Evolutionary conservation across 768 basidiomycete genomes (phyloP).

Genomic region (Termitomyces sp.): DNA sequence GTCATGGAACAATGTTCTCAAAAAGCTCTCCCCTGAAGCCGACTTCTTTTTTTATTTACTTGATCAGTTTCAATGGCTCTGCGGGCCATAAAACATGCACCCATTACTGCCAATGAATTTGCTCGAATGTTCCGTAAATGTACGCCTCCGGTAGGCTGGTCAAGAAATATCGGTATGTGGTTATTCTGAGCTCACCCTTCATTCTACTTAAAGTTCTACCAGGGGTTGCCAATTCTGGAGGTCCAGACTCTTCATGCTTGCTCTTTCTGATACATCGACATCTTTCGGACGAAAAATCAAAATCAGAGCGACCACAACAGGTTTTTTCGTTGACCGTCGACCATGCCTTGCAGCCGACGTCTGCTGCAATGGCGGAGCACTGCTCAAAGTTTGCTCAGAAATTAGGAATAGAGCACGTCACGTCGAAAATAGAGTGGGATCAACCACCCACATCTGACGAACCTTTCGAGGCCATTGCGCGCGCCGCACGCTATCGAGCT

Average conservation of each 20-base stretch:
- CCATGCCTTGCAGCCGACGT: constrained; percentile 61
- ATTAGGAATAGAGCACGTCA: constrained; percentile 42
- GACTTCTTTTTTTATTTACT: neutral
- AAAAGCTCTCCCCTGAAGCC: neutral
- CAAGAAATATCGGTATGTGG: constrained; percentile 35
- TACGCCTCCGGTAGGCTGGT: constrained; percentile 46
- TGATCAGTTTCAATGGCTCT: constrained; percentile 3
- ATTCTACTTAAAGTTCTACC: neutral
- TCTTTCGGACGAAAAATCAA: constrained; percentile 19
- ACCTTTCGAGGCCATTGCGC: constrained; percentile 50
- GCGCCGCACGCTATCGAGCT: constrained; percentile 50
- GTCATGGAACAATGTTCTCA: constrained; percentile 8
- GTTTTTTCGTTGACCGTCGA: constrained; percentile 60
- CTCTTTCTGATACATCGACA: constrained; percentile 57
- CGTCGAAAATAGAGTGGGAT: constrained; percentile 53
- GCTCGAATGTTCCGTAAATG: constrained; percentile 36
- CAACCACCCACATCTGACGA: constrained; percentile 40
- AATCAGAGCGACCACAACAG: constrained; percentile 12
- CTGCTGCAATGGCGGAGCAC: constrained; percentile 47
- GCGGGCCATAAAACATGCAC: constrained; percentile 10
- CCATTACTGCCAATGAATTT: constrained; percentile 48
- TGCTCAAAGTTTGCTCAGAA: constrained; percentile 36
- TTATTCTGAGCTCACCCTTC: neutral
- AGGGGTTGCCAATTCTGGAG: constrained; percentile 80
- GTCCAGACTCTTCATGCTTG: constrained; percentile 77